Evolutionary conservation across 495 filamentous ascomycete genomes (phyloP).

Genomic region (Cetradonia linearis): DNA sequence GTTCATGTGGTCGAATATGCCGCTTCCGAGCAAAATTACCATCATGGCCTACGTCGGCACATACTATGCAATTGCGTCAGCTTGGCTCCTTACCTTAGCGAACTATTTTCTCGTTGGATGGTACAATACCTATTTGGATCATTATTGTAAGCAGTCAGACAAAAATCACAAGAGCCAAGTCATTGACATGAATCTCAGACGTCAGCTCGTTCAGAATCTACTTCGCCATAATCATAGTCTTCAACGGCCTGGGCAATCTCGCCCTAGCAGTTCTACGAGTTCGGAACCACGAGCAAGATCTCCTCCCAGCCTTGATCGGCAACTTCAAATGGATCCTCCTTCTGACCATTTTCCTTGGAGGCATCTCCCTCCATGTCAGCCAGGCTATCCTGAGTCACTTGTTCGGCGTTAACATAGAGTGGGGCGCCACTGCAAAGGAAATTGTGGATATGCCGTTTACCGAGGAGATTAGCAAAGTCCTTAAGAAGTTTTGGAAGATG

Average conservation of each 20-base stretch:
- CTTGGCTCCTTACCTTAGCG: conserved; percentile 65
- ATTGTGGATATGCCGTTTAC: conserved; percentile 50
- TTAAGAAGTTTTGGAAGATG: conserved; percentile 49
- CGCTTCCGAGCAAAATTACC: conserved; percentile 67
- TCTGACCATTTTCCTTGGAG: conserved; percentile 39
- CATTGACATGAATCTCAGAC: conserved; percentile 14
- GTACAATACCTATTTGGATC: conserved; percentile 37
- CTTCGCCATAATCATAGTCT: conserved; percentile 40
- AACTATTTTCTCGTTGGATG: conserved; percentile 69
- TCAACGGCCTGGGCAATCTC: conserved; percentile 38
- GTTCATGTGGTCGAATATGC: conserved; percentile 64
- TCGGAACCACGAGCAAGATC: conserved; percentile 31
- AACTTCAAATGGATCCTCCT: conserved; percentile 41
- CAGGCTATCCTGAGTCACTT: conserved; percentile 40
- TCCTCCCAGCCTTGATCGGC: conserved; percentile 27
- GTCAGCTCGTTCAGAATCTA: conserved; percentile 41
- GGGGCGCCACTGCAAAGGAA: conserved; percentile 48
- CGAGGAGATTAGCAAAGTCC: conserved; percentile 46
- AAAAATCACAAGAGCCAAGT: neutral
- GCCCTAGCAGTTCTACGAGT: conserved; percentile 39
- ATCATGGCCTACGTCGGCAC: conserved; percentile 80
- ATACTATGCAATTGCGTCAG: conserved; percentile 71
- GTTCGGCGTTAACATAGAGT: conserved; percentile 39
- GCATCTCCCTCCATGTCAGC: conserved; percentile 37
- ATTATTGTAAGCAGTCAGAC: conserved; percentile 29